Evolutionary conservation across 2,329 filamentous ascomycete species (phyloP).

Genomic region (Beauveria sp.): DNA sequence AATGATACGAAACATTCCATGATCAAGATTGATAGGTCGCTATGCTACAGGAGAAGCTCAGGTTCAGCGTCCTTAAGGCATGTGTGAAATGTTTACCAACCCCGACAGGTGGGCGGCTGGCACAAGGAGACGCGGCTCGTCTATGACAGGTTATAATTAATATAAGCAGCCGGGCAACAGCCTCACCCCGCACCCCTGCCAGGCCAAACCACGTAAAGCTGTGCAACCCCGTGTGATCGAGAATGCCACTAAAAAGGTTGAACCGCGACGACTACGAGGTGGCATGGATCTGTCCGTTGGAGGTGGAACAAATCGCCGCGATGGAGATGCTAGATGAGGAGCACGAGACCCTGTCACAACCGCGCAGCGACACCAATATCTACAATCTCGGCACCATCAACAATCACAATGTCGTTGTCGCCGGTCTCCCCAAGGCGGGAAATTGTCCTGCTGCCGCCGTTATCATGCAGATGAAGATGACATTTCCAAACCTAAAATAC

Average conservation of each 20-base stretch:
- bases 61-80: not conserved
- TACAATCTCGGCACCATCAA: constrained; percentile 24
- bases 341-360: constrained; percentile 13
- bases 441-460: constrained; percentile 23
- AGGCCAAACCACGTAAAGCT: not conserved
- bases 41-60: not conserved
- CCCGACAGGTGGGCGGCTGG: not conserved
- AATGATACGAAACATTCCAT: too few relatives aligned
- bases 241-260: constrained; percentile 13
- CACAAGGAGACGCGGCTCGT: not conserved
- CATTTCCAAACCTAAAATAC: constrained; percentile 22
- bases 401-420: constrained; percentile 25
- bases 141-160: not conserved
- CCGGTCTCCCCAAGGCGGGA: constrained; percentile 24
- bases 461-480: constrained; percentile 24
- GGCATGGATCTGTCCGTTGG: constrained; percentile 23
- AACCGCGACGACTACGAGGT: constrained; percentile 17
- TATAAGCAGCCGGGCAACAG: not conserved
- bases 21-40: too few relatives aligned
- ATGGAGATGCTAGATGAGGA: constrained; percentile 20
- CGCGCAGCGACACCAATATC: constrained; percentile 12
- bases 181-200: not conserved
- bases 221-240: constrained; percentile 13
- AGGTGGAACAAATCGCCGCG: constrained; percentile 20
- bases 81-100: not conserved